phyloP scores from a whole-genome alignment of 1,139 yeast species.

The Taphrina sp. region DNA sequence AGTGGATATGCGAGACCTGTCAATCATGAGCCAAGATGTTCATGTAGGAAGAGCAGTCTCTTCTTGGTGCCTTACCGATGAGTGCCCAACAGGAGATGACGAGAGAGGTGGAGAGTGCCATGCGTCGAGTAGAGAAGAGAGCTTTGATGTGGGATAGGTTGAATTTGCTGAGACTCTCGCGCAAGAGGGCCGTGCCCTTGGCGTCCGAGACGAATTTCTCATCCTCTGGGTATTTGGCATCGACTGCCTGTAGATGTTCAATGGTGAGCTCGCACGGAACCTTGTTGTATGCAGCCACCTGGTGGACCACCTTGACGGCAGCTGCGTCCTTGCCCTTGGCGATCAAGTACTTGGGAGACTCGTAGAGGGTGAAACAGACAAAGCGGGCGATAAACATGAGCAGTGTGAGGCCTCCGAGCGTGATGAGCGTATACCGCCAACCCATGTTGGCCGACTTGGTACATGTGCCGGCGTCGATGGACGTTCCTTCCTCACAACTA shows the following conservation, averaged over 20 bases:
- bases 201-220: not conserved
- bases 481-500: constrained; percentile 46
- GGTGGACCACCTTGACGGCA: constrained; percentile 48
- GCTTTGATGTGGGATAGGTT: constrained; percentile 37
- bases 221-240: not conserved
- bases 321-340: constrained; percentile 56
- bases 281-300: constrained; percentile 49
- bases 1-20: constrained; percentile 54
- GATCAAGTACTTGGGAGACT: constrained; percentile 59
- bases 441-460: constrained; percentile 49
- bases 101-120: constrained; percentile 49
- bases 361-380: constrained; percentile 49
- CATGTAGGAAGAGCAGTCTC: too few species aligned
- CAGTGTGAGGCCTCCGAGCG: constrained; percentile 56
- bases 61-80: too few species aligned
- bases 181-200: not conserved
- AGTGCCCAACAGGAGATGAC: constrained; percentile 52
- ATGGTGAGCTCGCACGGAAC: constrained; percentile 49
- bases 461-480: not conserved
- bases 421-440: constrained; percentile 60
- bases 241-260: constrained; percentile 12
- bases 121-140: constrained; percentile 48
- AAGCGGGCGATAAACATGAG: constrained; percentile 51
- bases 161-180: not conserved
- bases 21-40: too few species aligned